Evolutionary conservation across 352 stramenopile genomes (phyloP).

Genomic region (Phytophthora sojae): DNA sequence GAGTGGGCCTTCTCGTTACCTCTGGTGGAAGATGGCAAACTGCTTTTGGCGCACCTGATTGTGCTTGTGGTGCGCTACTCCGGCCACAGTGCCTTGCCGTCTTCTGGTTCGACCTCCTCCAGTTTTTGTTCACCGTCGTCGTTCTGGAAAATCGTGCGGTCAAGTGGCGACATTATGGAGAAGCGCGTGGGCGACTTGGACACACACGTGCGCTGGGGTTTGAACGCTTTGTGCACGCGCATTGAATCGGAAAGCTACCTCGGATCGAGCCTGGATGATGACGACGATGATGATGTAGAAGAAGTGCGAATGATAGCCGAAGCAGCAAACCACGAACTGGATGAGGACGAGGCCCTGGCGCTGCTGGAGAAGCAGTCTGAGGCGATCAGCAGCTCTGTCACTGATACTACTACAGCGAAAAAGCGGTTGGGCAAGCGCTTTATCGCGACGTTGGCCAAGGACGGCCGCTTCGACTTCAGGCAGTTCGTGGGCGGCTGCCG

Average conservation of each 20-base stretch:
- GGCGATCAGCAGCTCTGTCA: constrained; percentile 10
- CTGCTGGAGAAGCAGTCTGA: constrained; percentile 66
- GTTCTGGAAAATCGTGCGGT: constrained; percentile 68
- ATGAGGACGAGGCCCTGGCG: constrained; percentile 69
- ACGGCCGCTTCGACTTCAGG: constrained; percentile 71
- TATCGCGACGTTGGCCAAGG: constrained; percentile 67
- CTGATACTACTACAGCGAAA: constrained; percentile 17
- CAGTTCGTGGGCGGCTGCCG: constrained; percentile 51
- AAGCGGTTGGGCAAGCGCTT: constrained; percentile 59
- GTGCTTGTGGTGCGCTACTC: constrained; percentile 69
- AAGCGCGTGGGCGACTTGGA: constrained; percentile 72
- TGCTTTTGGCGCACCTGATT: constrained; percentile 67
- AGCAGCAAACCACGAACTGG: constrained; percentile 43
- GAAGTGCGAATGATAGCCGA: constrained; percentile 13
- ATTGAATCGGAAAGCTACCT: constrained; percentile 70
- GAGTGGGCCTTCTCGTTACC: constrained; percentile 61
- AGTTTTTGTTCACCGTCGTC: constrained; percentile 55
- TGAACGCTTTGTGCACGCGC: constrained; percentile 59
- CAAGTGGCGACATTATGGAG: constrained; percentile 55
- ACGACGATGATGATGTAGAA: constrained; percentile 29
- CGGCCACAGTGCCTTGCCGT: constrained; percentile 27
- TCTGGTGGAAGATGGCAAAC: constrained; percentile 61
- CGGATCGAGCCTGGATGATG: constrained; percentile 37
- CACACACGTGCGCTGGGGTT: constrained; percentile 61
- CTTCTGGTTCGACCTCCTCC: constrained; percentile 13